A percentile compares a stretch with the other conserved stretches of the same genome.
phyloP scores from a whole-genome alignment of 129 eudicot species.

The Oenanthe sinensis region DNA sequence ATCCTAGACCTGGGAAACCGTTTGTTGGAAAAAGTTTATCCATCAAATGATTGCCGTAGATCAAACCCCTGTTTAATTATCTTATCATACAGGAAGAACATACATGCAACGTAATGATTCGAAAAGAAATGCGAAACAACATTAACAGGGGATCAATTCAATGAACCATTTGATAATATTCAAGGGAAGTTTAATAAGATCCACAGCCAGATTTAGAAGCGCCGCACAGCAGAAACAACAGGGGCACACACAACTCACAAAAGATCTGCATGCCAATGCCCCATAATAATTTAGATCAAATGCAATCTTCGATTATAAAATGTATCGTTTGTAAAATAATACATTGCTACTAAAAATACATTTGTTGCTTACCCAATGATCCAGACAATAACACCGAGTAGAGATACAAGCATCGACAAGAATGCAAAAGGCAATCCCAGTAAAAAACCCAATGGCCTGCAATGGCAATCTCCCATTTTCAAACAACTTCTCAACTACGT shows the following conservation, averaged over 20 bases:
- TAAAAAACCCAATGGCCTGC: slow-evolving; percentile 62
- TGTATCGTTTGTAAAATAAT: too few relatives aligned
- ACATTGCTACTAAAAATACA: too few relatives aligned
- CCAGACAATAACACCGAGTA: slow-evolving; percentile 52
- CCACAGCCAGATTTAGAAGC: slow-evolving; percentile 36
- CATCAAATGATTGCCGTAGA: too few relatives aligned
- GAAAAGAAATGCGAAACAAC: not conserved
- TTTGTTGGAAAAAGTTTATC: too few relatives aligned
- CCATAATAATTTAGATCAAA: not conserved
- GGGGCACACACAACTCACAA: slow-evolving; percentile 55
- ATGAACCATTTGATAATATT: slow-evolving; percentile 48
- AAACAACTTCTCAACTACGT: too few relatives aligned
- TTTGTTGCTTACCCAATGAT: slow-evolving; percentile 37
- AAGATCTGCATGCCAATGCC: slow-evolving; percentile 23
- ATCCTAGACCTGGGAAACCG: too few relatives aligned
- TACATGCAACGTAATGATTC: not conserved
- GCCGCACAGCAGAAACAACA: slow-evolving; percentile 60
- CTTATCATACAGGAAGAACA: not conserved
- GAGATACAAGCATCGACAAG: slow-evolving; percentile 32
- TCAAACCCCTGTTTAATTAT: too few relatives aligned
- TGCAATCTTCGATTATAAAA: not conserved
- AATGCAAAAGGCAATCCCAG: slow-evolving; percentile 60
- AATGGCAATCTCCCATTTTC: slow-evolving; percentile 14
- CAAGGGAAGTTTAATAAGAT: slow-evolving; percentile 48
- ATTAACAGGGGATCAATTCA: slow-evolving; percentile 50